phyloP scores from a whole-genome alignment of 352 stramenopile species.

The Phytophthora boehmeriae region DNA sequence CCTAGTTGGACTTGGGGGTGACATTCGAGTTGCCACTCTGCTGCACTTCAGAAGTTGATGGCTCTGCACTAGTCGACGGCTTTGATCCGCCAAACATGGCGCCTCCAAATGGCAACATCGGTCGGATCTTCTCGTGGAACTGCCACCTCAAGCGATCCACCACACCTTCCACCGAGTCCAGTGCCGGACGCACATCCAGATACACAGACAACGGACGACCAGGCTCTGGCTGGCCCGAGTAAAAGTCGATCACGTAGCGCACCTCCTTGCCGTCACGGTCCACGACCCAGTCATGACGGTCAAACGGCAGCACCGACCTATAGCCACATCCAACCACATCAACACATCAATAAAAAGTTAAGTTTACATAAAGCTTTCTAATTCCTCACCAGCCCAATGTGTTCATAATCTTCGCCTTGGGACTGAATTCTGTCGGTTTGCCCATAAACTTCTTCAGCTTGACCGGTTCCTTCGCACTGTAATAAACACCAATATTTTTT shows the following conservation, averaged over 20 bases:
- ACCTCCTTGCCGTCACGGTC: slow-evolving; percentile 91
- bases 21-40: slow-evolving; percentile 40
- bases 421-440: slow-evolving; percentile 94
- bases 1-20: slow-evolving; percentile 40
- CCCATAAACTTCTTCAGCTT: slow-evolving; percentile 96
- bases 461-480: slow-evolving; percentile 52
- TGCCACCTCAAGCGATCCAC: slow-evolving; percentile 84
- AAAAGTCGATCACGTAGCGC: slow-evolving; percentile 99
- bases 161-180: slow-evolving; percentile 90
- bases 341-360: slow-evolving; percentile 37
- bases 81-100: slow-evolving; percentile 41
- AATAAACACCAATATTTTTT: neutral
- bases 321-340: neutral
- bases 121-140: slow-evolving; percentile 76
- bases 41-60: neutral
- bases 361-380: slow-evolving; percentile 1
- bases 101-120: slow-evolving; percentile 75
- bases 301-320: slow-evolving; percentile 94
- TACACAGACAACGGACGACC: slow-evolving; percentile 91
- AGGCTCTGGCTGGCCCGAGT: slow-evolving; percentile 91
- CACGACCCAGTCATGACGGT: slow-evolving; percentile 99
- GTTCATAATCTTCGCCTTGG: slow-evolving; percentile 94
- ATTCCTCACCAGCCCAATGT: slow-evolving; percentile 64
- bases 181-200: slow-evolving; percentile 96
- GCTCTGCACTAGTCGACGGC: slow-evolving; percentile 4